These are phyloP conservation scores for Malus hybrid DNA, from an alignment of 331 rosid genomes.

Conservation along the genomic window DNA sequence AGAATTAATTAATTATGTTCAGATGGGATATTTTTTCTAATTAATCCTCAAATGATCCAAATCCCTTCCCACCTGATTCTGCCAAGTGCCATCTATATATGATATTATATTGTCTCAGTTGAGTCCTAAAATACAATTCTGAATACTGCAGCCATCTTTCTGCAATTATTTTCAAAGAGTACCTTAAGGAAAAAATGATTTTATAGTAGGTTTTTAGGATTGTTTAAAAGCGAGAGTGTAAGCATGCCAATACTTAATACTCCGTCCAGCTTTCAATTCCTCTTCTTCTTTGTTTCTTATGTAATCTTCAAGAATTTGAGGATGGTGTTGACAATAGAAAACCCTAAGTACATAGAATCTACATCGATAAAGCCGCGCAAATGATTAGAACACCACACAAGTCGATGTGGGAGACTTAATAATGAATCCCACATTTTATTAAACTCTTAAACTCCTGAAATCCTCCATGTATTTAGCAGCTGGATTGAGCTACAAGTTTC, in stretches of 20 bases:
- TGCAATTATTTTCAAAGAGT: not conserved
- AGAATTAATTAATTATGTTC: not conserved
- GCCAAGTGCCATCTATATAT: not conserved
- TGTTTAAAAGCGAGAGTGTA: not conserved
- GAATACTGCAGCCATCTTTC: not conserved
- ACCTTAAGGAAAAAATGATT: not conserved
- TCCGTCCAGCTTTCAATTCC: constrained; percentile 53
- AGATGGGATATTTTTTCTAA: no score
- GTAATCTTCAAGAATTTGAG: constrained; percentile 20
- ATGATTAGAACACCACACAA: constrained; percentile 53
- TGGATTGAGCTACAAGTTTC: constrained; percentile 42
- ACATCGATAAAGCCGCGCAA: constrained; percentile 26
- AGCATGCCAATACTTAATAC: not conserved
- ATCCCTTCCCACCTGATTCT: not conserved
- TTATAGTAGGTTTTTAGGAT: not conserved
- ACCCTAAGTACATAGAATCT: constrained; percentile 33
- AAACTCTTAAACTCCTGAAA: constrained; percentile 23
- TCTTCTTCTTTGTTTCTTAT: constrained; percentile 35
- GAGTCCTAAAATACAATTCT: not conserved
- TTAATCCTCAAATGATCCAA: not conserved
- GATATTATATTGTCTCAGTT: not conserved
- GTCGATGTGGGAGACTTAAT: constrained; percentile 32
- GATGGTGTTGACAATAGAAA: constrained; percentile 21
- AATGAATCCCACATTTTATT: constrained; percentile 10
- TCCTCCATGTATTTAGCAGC: constrained; percentile 40